Base-by-base conservation (phyloP, 371 early-diverging fungal genomes). In the Chytridiales sp. region DNA sequence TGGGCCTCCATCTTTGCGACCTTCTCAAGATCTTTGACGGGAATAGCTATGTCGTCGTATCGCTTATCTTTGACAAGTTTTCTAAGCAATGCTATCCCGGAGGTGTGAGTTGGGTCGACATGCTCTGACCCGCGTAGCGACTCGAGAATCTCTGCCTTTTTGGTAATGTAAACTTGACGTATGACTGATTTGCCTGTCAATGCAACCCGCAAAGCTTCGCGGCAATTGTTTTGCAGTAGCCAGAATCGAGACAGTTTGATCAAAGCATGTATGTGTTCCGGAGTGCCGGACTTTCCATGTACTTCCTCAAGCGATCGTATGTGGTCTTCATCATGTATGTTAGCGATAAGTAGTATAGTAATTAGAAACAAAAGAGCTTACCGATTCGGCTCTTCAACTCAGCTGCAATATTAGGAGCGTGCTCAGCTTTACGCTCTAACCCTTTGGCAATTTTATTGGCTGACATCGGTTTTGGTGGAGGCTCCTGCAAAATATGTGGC, bases 241-340 rank as follows among this genome's bases (percentile, higher is more conserved):
- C 68, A 68, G 48, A 42, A 62, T 0, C 47, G 52, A 9, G 68
- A 62, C 21, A 63, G 57, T 41, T 64, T 53, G n/a, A 63, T 50
- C 4, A 68, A 39, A 26, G 49, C 41, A 8, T 59, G 51, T 19
- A 60, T 36, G 31, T 63, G 64, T 4, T 54, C 55, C 9, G 57
- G 53, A 6, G 53, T 67, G 17, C 22, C 17, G 4, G 38, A 2
- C 4, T 31, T 44, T 13, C 62, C 62, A 35, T 60, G 21, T 11
- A 46, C 43, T 3, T 54, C 61, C 27, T 34, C 31, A 21, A 62
- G 50, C 43, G 17, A 41, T 49, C 57, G 11, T 32, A 62, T 35
- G 39, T 56, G 51, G 26, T 36, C 56, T 65, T 13, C 1, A 1
- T 40, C n/a, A 3, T 50, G 30, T 13, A 30, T 19, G 39, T n/a